phyloP scores from a whole-genome alignment of 495 filamentous ascomycete genomes.

The Lasiosphaeria miniovina region DNA sequence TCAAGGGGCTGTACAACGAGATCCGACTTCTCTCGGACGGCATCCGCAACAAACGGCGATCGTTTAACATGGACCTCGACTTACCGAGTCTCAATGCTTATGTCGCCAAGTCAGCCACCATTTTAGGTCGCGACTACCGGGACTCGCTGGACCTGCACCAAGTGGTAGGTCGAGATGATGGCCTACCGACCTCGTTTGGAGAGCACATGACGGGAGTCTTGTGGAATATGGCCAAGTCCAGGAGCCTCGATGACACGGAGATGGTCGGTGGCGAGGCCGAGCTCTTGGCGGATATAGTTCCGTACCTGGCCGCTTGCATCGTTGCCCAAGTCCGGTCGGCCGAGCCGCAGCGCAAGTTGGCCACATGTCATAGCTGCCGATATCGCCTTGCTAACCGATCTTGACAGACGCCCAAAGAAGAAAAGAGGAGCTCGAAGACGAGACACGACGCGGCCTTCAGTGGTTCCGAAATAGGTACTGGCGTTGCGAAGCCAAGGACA shows the following conservation, averaged over 20 bases:
- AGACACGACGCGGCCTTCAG: conserved; percentile 20
- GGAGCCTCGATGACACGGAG: conserved; percentile 2
- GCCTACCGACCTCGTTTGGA: conserved; percentile 11
- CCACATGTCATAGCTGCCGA: neutral
- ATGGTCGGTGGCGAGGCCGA: conserved; percentile 11
- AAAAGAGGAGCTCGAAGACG: conserved; percentile 16
- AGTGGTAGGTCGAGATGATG: conserved; percentile 13
- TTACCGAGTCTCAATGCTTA: conserved; percentile 19
- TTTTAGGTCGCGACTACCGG: conserved; percentile 15
- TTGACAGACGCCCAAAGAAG: conserved; percentile 2
- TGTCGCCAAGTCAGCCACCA: conserved; percentile 8
- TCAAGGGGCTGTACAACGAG: conserved; percentile 21
- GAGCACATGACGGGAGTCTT: conserved; percentile 19
- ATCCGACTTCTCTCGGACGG: conserved; percentile 11
- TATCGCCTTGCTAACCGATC: neutral
- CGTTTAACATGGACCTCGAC: conserved; percentile 22
- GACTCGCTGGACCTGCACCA: conserved; percentile 20
- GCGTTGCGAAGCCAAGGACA: conserved; percentile 21
- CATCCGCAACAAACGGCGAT: conserved; percentile 11
- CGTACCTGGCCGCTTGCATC: conserved; percentile 16
- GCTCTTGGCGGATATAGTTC: conserved; percentile 13
- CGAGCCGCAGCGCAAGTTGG: neutral
- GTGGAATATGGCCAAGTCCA: conserved; percentile 16
- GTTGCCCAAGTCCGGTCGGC: conserved; percentile 3
- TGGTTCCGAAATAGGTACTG: conserved; percentile 19